Percentiles rank a stretch among this genome's conserved stretches.
Conservation (phyloP, 208 protist species). For the Naegleria lovaniensis region DNA sequence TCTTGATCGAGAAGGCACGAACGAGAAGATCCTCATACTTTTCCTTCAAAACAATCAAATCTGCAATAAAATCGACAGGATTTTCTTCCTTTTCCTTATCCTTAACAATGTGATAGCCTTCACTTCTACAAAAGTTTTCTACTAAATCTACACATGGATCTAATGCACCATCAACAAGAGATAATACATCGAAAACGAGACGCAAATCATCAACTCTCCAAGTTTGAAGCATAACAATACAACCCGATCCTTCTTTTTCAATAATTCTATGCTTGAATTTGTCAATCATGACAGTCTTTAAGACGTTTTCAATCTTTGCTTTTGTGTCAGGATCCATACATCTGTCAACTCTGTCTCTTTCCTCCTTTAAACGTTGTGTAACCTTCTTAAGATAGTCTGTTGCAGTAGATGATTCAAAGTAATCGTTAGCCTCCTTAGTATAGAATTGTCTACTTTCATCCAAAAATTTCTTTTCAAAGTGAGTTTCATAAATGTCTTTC, state of each 20-base stretch:
- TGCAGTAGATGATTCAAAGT: slow-evolving; percentile 43
- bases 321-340: slow-evolving; percentile 55
- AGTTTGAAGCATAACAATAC: background rate
- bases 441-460: slow-evolving; percentile 49
- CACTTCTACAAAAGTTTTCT: background rate
- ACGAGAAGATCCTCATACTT: slow-evolving; percentile 50
- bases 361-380: slow-evolving; percentile 39
- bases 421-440: slow-evolving; percentile 45
- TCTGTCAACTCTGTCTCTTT: slow-evolving; percentile 54
- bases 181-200: background rate
- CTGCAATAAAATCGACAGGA: slow-evolving; percentile 41
- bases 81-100: slow-evolving; percentile 20
- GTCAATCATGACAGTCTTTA: slow-evolving; percentile 55
- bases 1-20: slow-evolving; percentile 48
- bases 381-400: slow-evolving; percentile 54
- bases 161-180: background rate
- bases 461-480: slow-evolving; percentile 59
- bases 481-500: slow-evolving; percentile 49
- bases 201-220: slow-evolving; percentile 11
- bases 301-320: slow-evolving; percentile 46
- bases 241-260: slow-evolving; percentile 29
- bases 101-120: slow-evolving; percentile 34
- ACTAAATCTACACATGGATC: slow-evolving; percentile 19
- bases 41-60: slow-evolving; percentile 56
- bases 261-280: slow-evolving; percentile 56